Percentiles rank a stretch among this genome's conserved stretches.
phyloP scores from a whole-genome alignment of 768 basidiomycete genomes.

The Russula vinacea region DNA sequence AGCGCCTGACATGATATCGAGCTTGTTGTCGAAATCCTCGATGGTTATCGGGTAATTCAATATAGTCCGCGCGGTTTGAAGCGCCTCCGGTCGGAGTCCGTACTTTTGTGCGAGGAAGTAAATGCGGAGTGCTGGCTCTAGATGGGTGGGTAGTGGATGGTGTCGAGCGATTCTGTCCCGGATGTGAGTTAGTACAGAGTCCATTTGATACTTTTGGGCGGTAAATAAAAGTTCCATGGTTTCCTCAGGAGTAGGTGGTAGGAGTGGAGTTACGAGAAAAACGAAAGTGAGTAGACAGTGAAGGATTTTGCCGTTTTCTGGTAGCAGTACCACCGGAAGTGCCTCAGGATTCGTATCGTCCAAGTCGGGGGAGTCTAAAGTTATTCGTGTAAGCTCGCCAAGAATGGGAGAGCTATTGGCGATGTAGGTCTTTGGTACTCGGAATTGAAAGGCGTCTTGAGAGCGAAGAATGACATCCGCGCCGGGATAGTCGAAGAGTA shows the following conservation, averaged over 20 bases:
- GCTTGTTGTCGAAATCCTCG: background rate
- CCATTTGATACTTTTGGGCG: too few species aligned
- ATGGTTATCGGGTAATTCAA: background rate
- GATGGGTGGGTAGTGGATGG: background rate
- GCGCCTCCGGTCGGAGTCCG: too few species aligned
- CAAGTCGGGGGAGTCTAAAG: too few species aligned
- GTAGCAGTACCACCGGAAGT: background rate
- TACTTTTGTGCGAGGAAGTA: slow-evolving; percentile 11
- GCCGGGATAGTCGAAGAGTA: slow-evolving; percentile 31
- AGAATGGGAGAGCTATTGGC: slow-evolving; percentile 38
- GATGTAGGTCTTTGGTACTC: slow-evolving; percentile 44
- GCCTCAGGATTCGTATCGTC: too few species aligned
- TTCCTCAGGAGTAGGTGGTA: background rate
- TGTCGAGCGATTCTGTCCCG: background rate
- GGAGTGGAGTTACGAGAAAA: background rate
- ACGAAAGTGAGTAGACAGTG: too few species aligned
- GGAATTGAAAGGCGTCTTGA: slow-evolving; percentile 44
- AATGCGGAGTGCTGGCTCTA: background rate
- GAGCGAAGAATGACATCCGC: slow-evolving; percentile 46
- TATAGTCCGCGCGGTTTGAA: too few species aligned
- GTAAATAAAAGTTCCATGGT: background rate
- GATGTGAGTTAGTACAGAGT: background rate
- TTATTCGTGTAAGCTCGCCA: background rate
- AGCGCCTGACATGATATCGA: background rate
- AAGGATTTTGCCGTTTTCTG: too few species aligned